phyloP scores from a whole-genome alignment of 2,329 filamentous ascomycete species.

The Colletotrichum shisoi region DNA sequence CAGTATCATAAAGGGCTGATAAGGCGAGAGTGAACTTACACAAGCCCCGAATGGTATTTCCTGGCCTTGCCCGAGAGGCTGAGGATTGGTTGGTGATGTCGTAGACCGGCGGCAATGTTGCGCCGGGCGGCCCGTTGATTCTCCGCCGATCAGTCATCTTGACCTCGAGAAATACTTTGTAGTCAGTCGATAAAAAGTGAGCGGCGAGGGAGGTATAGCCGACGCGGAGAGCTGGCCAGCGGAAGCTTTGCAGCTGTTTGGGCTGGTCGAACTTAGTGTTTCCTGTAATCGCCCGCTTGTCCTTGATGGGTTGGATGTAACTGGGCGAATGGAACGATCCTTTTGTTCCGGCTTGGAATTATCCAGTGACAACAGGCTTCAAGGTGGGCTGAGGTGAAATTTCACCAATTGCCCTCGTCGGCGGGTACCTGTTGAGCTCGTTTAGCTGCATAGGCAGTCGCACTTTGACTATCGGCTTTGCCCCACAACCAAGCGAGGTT shows the following conservation, averaged over 20 bases:
- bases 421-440: neutral
- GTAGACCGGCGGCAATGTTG: slow-evolving; percentile 78
- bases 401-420: slow-evolving; percentile 5
- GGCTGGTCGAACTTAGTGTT: too few species aligned
- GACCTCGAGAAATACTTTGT: too few species aligned
- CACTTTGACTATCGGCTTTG: neutral
- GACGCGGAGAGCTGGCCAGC: neutral
- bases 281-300: neutral
- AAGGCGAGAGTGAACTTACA: slow-evolving; percentile 65
- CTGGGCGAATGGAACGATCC: neutral
- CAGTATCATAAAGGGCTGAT: slow-evolving; percentile 8
- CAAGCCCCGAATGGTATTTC: slow-evolving; percentile 81
- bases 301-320: neutral
- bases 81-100: slow-evolving; percentile 54
- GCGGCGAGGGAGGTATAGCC: neutral
- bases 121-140: slow-evolving; percentile 84
- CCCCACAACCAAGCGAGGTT: neutral
- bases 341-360: neutral
- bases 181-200: neutral
- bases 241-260: neutral
- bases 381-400: slow-evolving; percentile 9
- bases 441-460: neutral
- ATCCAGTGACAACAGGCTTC: neutral
- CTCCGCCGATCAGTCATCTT: slow-evolving; percentile 84
- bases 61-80: slow-evolving; percentile 63